Evolutionary conservation across 1,284 basidiomycete species (phyloP), one percentile per base, ranked within the genome.

Genomic region (Caloboletus inedulis): DNA sequence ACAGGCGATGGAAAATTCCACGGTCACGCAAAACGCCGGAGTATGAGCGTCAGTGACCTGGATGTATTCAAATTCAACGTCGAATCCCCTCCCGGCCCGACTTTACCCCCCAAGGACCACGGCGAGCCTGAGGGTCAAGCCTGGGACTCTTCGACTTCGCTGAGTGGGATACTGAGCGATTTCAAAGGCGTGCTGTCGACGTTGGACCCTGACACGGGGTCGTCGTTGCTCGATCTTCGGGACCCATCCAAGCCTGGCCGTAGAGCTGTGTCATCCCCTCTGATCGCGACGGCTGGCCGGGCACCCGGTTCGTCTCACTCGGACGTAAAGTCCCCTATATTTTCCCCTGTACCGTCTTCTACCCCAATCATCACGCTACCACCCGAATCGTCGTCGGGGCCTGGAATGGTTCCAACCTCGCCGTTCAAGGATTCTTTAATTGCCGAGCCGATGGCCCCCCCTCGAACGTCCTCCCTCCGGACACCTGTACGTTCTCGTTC

Each of bases 1-100:
- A 59, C 59, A 27, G 53, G 57, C 6, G 68, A 69, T 16, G 68
- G 53, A 16, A 69, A 54, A 51, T 50, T 57, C 7, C 30, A 39
- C 3, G 57, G 66, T 25, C 71, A 76, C 41, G 72, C 67, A 55
- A 86, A 84, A 60, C 79, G 86, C 60, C 74, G 89, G 57, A 90
- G 87, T 65, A 82, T 86, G 80, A 89, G 87, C 59, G 81, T 88
- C 39, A 78, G 84, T 47, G 84, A 88, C 61, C 75, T 77, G 9
- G 87, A 89, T 50, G 61, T 81, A 42, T 78, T 81, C 65, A 78
- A 77, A 56, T 65, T 72, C 4, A 72, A 75, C 56, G 53, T 69
- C 9, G 58, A 68, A 43, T 62, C 69, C 8, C 61, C 74, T 25
- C 66, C 75, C 7, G 59, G 70, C 16, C 71, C 75, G 27, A 69